Evolutionary conservation across 805 yeast genomes (phyloP).

Genomic region (Kodamaea jinghongensis): DNA sequence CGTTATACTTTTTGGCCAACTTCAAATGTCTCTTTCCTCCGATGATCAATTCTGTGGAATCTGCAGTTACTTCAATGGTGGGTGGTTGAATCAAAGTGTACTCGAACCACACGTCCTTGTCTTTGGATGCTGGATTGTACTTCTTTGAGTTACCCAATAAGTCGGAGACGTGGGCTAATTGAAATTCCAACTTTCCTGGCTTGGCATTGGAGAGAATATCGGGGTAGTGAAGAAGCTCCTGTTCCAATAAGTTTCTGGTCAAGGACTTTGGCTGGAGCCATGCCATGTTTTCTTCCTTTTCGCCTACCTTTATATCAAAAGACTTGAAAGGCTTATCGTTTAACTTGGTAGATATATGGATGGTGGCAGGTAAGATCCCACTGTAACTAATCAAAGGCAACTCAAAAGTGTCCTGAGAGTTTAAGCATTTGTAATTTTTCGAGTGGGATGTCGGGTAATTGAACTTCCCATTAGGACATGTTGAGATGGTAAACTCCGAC

Average conservation of each 20-base stretch:
- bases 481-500: constrained; percentile 63
- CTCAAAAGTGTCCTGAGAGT: constrained; percentile 24
- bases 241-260: constrained; percentile 35
- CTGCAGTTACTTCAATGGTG: constrained; percentile 20
- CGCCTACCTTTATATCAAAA: constrained; percentile 24
- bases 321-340: constrained; percentile 23
- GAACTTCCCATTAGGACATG: constrained; percentile 74
- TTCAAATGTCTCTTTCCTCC: constrained; percentile 18
- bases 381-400: constrained; percentile 50
- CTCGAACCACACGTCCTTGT: constrained; percentile 32
- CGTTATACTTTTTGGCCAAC: constrained; percentile 21
- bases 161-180: constrained; percentile 32
- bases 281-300: constrained; percentile 33
- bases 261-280: constrained; percentile 22
- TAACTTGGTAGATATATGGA: constrained; percentile 24
- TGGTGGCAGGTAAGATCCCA: constrained; percentile 71
- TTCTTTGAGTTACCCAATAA: constrained; percentile 28
- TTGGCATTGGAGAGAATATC: constrained; percentile 16
- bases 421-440: constrained; percentile 57
- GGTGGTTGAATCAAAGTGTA: constrained; percentile 28
- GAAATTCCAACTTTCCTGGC: constrained; percentile 32
- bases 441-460: constrained; percentile 28
- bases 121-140: constrained; percentile 38
- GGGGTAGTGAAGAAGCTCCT: constrained; percentile 30
- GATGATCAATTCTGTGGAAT: constrained; percentile 21